Percentiles rank a stretch among this genome's conserved stretches.
Evolutionary conservation across 1,139 yeast species (phyloP).

Genomic region (Trichomonascaceae sp.): DNA sequence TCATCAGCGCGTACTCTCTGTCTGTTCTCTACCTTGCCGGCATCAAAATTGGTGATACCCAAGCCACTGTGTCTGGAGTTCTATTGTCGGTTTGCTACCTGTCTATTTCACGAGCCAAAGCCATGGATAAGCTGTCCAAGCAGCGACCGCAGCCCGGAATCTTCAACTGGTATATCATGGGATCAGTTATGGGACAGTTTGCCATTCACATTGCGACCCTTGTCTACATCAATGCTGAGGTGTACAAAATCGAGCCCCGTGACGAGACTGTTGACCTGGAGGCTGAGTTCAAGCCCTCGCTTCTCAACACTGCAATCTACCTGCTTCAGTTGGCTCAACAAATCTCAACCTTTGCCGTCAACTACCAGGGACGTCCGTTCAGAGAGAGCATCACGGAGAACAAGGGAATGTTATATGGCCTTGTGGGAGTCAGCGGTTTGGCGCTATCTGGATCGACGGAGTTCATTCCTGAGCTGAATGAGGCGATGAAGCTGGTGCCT

Average conservation of each 20-base stretch:
- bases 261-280: conserved; percentile 82
- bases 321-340: conserved; percentile 90
- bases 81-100: conserved; percentile 88
- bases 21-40: conserved; percentile 94
- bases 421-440: conserved; percentile 78
- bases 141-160: conserved; percentile 98
- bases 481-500: conserved; percentile 81
- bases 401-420: conserved; percentile 95
- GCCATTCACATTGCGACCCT: conserved; percentile 79
- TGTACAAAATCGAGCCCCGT: conserved; percentile 81
- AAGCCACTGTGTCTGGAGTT: conserved; percentile 86
- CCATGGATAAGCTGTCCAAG: conserved; percentile 76
- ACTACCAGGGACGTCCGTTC: conserved; percentile 95
- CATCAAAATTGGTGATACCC: conserved; percentile 95
- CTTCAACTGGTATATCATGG: conserved; percentile 91
- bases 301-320: conserved; percentile 92
- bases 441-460: conserved; percentile 92
- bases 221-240: conserved; percentile 70
- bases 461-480: conserved; percentile 86
- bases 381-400: conserved; percentile 82
- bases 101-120: conserved; percentile 88
- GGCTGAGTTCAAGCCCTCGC: conserved; percentile 75
- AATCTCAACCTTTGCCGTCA: conserved; percentile 94
- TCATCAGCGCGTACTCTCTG: conserved; percentile 90
- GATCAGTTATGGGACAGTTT: conserved; percentile 92